Conservation (phyloP, 2,329 filamentous ascomycete species). For the Pyrenophora teres region DNA sequence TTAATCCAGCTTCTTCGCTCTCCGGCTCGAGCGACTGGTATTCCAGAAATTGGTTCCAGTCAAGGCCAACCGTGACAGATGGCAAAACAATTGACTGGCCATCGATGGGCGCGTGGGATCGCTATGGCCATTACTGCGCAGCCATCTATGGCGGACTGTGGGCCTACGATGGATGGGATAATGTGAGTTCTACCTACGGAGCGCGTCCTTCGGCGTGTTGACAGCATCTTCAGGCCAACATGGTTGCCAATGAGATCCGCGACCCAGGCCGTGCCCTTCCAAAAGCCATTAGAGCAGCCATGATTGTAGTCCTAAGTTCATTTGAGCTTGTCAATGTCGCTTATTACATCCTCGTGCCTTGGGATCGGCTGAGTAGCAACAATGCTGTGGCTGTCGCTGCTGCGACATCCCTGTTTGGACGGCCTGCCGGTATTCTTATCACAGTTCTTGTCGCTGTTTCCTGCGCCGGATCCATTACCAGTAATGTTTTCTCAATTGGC, state of each 20-base stretch:
- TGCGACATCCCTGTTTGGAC: constrained; percentile 57
- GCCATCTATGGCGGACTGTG: constrained; percentile 67
- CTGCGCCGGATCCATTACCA: constrained; percentile 65
- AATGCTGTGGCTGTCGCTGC: constrained; percentile 66
- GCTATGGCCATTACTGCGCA: constrained; percentile 63
- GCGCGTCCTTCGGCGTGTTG: neutral
- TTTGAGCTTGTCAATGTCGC: constrained; percentile 65
- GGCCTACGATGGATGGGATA: constrained; percentile 71
- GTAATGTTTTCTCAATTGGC: constrained; percentile 66
- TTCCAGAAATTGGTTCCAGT: constrained; percentile 60
- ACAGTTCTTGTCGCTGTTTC: constrained; percentile 64
- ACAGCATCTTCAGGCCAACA: constrained; percentile 36
- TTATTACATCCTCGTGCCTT: constrained; percentile 67
- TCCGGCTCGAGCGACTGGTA: constrained; percentile 45
- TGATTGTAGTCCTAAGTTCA: constrained; percentile 63
- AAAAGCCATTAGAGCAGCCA: constrained; percentile 64
- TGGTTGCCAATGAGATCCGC: constrained; percentile 46
- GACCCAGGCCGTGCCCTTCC: constrained; percentile 54
- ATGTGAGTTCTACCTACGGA: constrained; percentile 50
- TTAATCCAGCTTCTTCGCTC: constrained; percentile 34
- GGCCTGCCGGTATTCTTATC: constrained; percentile 58
- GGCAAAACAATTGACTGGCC: constrained; percentile 41
- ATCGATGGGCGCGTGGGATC: constrained; percentile 59
- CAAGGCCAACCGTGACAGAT: constrained; percentile 57
- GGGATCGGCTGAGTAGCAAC: constrained; percentile 61